These are phyloP conservation scores for Ceratocystis variospora DNA, from an alignment of 2,329 filamentous ascomycete genomes.

Conservation along the genomic window DNA sequence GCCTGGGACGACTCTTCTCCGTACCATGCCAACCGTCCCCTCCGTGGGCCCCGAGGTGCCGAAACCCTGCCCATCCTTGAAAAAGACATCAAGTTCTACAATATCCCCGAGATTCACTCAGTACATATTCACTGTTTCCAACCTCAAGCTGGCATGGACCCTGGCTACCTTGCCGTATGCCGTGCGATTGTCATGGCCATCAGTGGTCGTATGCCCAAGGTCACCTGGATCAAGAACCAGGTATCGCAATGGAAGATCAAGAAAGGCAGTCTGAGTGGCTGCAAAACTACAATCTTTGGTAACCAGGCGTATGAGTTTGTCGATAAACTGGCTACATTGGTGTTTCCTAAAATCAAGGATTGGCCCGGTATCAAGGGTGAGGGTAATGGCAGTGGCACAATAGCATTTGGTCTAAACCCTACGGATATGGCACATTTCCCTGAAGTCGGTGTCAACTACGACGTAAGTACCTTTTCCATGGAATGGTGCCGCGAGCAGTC, in stretches of 20 bases:
- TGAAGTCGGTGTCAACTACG: slow-evolving; percentile 88
- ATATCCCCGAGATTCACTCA: slow-evolving; percentile 67
- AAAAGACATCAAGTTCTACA: slow-evolving; percentile 62
- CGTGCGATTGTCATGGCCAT: slow-evolving; percentile 77
- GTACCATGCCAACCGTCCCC: slow-evolving; percentile 83
- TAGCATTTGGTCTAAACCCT: slow-evolving; percentile 64
- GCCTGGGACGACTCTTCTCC: slow-evolving; percentile 82
- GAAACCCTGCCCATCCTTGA: slow-evolving; percentile 59
- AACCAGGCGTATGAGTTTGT: slow-evolving; percentile 82
- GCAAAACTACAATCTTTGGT: slow-evolving; percentile 64
- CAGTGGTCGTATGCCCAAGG: slow-evolving; percentile 56
- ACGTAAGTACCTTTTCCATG: slow-evolving; percentile 47
- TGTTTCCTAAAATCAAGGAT: slow-evolving; percentile 91
- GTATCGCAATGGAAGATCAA: slow-evolving; percentile 64
- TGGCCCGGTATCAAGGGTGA: slow-evolving; percentile 56
- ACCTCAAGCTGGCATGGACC: slow-evolving; percentile 56
- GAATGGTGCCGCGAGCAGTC: not conserved
- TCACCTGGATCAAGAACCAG: slow-evolving; percentile 55
- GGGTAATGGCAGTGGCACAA: slow-evolving; percentile 78
- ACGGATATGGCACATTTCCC: slow-evolving; percentile 75
- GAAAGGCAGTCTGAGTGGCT: slow-evolving; percentile 55
- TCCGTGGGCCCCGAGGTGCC: slow-evolving; percentile 66
- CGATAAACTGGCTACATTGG: slow-evolving; percentile 76
- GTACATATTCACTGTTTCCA: slow-evolving; percentile 69
- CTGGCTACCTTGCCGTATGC: slow-evolving; percentile 64